Percentiles rank a stretch among this genome's conserved stretches.
Evolutionary conservation across 2,329 filamentous ascomycete species (phyloP).

Genomic region (Colletotrichum higginsianum): DNA sequence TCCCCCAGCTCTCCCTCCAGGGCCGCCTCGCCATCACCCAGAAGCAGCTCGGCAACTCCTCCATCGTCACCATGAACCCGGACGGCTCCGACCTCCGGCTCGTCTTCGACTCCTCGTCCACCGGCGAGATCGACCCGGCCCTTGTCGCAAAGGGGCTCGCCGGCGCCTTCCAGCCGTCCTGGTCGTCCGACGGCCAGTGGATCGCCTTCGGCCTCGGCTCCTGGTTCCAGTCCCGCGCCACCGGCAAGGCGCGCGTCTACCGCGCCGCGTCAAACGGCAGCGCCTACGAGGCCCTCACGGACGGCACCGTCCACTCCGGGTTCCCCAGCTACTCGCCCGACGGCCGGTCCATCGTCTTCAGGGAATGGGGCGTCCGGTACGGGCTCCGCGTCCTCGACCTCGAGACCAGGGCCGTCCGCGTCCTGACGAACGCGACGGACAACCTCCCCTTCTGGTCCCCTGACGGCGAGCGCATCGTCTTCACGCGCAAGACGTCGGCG

Average conservation of each 20-base stretch:
- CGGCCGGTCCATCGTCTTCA: constrained; percentile 18
- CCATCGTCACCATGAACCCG: constrained; percentile 36
- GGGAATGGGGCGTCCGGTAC: constrained; percentile 34
- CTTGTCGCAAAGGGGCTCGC: constrained; percentile 27
- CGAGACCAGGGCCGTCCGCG: constrained; percentile 11
- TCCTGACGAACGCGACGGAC: constrained; percentile 27
- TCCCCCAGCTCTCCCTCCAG: constrained; percentile 31
- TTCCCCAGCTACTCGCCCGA: constrained; percentile 33
- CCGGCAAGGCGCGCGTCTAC: constrained; percentile 29
- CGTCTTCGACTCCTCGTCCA: constrained; percentile 33
- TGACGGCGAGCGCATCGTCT: constrained; percentile 31
- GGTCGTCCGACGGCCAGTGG: constrained; percentile 25
- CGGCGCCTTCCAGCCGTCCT: constrained; percentile 26
- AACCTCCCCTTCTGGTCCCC: constrained; percentile 33
- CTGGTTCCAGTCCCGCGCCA: constrained; percentile 28
- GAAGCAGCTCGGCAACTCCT: constrained; percentile 37
- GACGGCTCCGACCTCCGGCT: constrained; percentile 31
- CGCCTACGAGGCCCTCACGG: constrained; percentile 27
- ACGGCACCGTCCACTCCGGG: constrained; percentile 27
- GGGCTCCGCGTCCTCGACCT: constrained; percentile 24
- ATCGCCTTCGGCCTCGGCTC: constrained; percentile 23
- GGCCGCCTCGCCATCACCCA: constrained; percentile 31
- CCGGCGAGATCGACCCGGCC: constrained; percentile 22
- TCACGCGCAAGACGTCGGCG: constrained; percentile 27
- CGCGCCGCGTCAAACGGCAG: constrained; percentile 19